Evolutionary conservation across 768 basidiomycete species (phyloP).

Genomic region (Suillus cothurnatus): DNA sequence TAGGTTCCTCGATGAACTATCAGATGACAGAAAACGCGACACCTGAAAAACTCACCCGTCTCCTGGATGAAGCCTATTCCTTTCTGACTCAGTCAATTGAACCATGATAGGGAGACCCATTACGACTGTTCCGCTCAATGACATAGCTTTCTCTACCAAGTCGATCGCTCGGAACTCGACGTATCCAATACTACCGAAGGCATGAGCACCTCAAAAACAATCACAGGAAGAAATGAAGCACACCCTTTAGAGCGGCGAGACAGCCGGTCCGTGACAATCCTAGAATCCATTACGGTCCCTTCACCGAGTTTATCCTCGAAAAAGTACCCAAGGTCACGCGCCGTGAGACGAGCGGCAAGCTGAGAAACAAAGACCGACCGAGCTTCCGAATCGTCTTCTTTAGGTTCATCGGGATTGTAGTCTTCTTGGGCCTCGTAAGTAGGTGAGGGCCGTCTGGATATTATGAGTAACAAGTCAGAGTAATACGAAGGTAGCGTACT

Average conservation of each 20-base stretch:
- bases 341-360: conserved; percentile 94
- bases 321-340: conserved; percentile 97
- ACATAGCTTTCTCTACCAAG: conserved; percentile 87
- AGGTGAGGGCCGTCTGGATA: conserved; percentile 65
- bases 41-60: conserved; percentile 62
- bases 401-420: conserved; percentile 85
- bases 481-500: conserved; percentile 37
- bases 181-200: conserved; percentile 80
- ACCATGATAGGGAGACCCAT: conserved; percentile 99
- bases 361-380: conserved; percentile 99
- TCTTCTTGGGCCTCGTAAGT: conserved; percentile 69
- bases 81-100: conserved; percentile 95
- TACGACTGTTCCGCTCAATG: conserved; percentile 90
- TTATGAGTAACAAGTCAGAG: conserved; percentile 14
- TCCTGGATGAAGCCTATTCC: conserved; percentile 86
- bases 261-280: conserved; percentile 94
- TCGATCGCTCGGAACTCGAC: conserved; percentile 95
- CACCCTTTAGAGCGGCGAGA: conserved; percentile 98
- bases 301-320: conserved; percentile 97
- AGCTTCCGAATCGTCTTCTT: conserved; percentile 96
- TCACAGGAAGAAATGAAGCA: conserved; percentile 23
- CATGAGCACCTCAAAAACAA: conserved; percentile 8
- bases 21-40: conserved; percentile 13
- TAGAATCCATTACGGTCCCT: conserved; percentile 90
- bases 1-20: conserved; percentile 55